Evolutionary conservation across 805 yeast genomes (phyloP).

Genomic region (Debaryomyces tyrocola): DNA sequence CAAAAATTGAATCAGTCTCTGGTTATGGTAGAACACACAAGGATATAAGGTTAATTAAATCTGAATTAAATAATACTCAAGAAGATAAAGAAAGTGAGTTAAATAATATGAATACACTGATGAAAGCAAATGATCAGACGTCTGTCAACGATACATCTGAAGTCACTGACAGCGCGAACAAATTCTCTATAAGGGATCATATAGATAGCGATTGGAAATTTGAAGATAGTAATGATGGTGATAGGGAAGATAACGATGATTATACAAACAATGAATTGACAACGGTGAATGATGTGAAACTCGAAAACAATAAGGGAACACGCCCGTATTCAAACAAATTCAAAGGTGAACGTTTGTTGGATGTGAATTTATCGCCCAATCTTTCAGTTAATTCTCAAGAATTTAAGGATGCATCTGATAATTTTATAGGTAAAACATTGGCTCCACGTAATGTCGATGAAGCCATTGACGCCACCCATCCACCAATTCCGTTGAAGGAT

Average conservation of each 20-base stretch:
- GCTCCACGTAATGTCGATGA: constrained; percentile 17
- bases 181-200: constrained; percentile 28
- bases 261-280: constrained; percentile 21
- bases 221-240: constrained; percentile 41
- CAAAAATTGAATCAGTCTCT: constrained; percentile 6
- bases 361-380: constrained; percentile 14
- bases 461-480: constrained; percentile 20
- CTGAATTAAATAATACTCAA: background rate
- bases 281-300: background rate
- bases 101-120: background rate
- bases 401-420: constrained; percentile 21
- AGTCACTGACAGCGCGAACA: background rate
- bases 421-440: constrained; percentile 13
- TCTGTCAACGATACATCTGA: background rate
- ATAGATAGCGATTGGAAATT: constrained; percentile 38
- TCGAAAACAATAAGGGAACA: background rate
- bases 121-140: background rate
- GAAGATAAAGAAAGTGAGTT: constrained; percentile 1
- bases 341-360: background rate
- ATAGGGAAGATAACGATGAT: constrained; percentile 36
- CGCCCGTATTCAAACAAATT: background rate
- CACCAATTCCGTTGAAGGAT: constrained; percentile 5
- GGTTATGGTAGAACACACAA: constrained; percentile 2
- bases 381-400: constrained; percentile 10
- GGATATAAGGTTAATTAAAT: constrained; percentile 1